Base-by-base conservation (phyloP, 345 rosid species). In the Citrus unshiu region DNA sequence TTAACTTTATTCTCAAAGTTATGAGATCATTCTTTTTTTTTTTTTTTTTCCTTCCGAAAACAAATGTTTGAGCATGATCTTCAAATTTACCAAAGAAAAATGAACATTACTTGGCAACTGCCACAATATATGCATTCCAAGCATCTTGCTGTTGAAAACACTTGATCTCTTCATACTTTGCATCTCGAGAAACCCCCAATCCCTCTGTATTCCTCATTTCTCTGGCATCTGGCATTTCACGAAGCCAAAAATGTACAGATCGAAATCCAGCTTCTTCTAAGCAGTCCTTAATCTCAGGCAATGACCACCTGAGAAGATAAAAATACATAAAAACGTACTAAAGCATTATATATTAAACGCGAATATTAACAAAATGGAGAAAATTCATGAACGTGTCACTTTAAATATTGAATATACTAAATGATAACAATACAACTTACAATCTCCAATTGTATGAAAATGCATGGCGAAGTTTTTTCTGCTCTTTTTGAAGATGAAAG, bases 381-480 rank as follows among this genome's bases (percentile, higher is more conserved):
- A 54, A 70, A 61, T 4, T 9, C 6, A 29, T 59, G 19, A 37
- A 61, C 29, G 34, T 64, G 76, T 30, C 30, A 82, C 9, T 69
- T 68, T 24, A 34, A 27, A 72, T 40, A 39, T 56, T 57, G 56
- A 72, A 78, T 40, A 51, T 24, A 70, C 68, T 14, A 6, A 30
- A n/a, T 29, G 65, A 58, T 76, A 39, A 70, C 29, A 12, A 79
- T 13, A 78, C 22, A 34, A 81, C 98, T 87, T 86, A 92, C 97
- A 90, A 93, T 82, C 97, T 92, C 98, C 98, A 95, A 78, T 89
- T 90, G 81, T 95, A 93, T 1, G 98, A 93, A 80, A 95, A 93
- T 64, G 95, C 98, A 73, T 91, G 89, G 68, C 92, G 92, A 46
- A 93, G 75, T 81, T 91, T 92, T 77, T 86, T 95, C 91, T 91